Percentiles rank a stretch among this genome's conserved stretches.
phyloP scores from a whole-genome alignment of 179 eudicot genomes.

The Camellia oleifera region DNA sequence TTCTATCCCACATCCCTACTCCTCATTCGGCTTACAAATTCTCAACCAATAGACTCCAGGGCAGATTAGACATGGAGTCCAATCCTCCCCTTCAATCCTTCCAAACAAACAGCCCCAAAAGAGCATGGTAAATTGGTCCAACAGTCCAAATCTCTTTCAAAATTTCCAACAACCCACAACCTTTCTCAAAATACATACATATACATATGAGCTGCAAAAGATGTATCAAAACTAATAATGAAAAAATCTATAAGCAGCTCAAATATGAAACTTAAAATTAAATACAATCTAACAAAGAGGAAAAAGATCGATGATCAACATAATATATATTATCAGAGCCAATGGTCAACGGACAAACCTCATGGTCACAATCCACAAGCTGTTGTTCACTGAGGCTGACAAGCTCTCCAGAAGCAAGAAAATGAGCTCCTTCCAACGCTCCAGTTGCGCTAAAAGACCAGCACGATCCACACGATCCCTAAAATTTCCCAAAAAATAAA shows the following conservation, averaged over 20 bases:
- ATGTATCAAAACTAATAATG: not conserved
- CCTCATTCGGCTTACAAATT: too few relatives aligned
- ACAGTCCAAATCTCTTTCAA: not conserved
- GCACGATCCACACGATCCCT: slow-evolving; percentile 95
- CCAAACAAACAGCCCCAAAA: not conserved
- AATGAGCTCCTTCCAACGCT: slow-evolving; percentile 90
- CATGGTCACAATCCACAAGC: slow-evolving; percentile 88
- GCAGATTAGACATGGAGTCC: too few relatives aligned
- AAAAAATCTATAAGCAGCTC: too few relatives aligned
- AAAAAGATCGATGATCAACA: not conserved
- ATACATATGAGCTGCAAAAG: too few relatives aligned
- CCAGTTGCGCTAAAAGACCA: slow-evolving; percentile 90
- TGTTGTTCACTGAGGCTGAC: slow-evolving; percentile 92
- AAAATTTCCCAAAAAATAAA: not conserved
- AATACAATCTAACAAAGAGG: too few relatives aligned
- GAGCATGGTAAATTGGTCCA: not conserved
- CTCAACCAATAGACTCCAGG: too few relatives aligned
- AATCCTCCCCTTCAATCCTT: too few relatives aligned
- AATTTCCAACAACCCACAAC: too few relatives aligned
- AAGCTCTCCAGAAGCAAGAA: slow-evolving; percentile 71
- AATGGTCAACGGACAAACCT: slow-evolving; percentile 46
- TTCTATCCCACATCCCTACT: too few relatives aligned
- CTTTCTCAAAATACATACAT: too few relatives aligned
- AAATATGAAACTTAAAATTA: too few relatives aligned
- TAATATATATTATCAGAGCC: not conserved